Conservation (phyloP, 2,329 filamentous ascomycete species). For the Colletotrichum lindemuthianum region DNA sequence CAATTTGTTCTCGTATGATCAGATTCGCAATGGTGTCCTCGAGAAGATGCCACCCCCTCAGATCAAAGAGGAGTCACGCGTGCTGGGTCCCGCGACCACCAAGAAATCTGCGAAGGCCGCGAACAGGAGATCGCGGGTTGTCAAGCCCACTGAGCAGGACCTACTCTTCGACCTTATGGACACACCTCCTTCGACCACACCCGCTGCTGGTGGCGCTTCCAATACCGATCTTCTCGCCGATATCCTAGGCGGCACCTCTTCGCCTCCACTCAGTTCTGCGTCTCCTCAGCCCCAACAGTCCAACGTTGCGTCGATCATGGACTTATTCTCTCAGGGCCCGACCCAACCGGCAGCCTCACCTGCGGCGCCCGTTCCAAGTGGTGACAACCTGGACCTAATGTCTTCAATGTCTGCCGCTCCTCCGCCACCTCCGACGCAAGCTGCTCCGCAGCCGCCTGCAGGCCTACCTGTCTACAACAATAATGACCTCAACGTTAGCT, state of each 20-base stretch:
- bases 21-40: conserved; percentile 87
- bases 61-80: conserved; percentile 93
- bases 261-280: conserved; percentile 52
- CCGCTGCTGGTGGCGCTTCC: conserved; percentile 64
- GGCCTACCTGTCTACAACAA: conserved; percentile 84
- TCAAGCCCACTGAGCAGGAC: conserved; percentile 90
- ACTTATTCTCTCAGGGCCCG: conserved; percentile 71
- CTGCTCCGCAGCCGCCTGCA: conserved; percentile 54
- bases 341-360: conserved; percentile 41
- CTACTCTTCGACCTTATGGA: conserved; percentile 93
- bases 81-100: conserved; percentile 79
- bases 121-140: conserved; percentile 79
- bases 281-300: conserved; percentile 65
- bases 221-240: conserved; percentile 91
- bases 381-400: conserved; percentile 60
- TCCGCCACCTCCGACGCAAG: conserved; percentile 38
- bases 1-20: conserved; percentile 91
- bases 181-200: conserved; percentile 64
- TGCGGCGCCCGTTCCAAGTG: conserved; percentile 43
- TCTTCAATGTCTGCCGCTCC: conserved; percentile 55
- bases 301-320: conserved; percentile 83
- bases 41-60: conserved; percentile 98
- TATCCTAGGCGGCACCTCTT: conserved; percentile 82
- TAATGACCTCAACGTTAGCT: conserved; percentile 82
- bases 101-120: conserved; percentile 71